Percentiles rank a stretch among this genome's conserved stretches.
Conservation (phyloP, 768 basidiomycete genomes). For the Leccinellum luteum region DNA sequence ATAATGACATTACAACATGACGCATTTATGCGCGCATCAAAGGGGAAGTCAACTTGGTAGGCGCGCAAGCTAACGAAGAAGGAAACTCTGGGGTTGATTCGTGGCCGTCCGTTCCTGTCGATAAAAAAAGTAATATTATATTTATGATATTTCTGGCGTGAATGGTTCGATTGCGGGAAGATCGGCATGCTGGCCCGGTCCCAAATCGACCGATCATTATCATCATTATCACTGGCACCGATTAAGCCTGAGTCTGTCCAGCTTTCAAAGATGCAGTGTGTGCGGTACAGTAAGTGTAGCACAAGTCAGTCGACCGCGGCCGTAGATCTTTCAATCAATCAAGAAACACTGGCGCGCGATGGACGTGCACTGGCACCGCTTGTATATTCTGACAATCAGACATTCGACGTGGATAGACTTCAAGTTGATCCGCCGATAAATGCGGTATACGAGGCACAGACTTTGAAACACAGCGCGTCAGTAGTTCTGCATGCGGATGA, state of each 20-base stretch:
- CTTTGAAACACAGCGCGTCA: background rate
- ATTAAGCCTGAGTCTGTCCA: background rate
- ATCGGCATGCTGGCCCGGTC: background rate
- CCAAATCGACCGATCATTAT: background rate
- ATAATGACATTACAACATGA: background rate
- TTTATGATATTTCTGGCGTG: too few relatives aligned
- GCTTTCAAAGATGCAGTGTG: background rate
- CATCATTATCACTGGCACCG: background rate
- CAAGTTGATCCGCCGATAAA: background rate
- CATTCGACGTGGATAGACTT: background rate
- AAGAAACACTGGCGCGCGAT: background rate
- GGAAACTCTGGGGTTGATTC: background rate
- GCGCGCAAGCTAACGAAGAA: background rate
- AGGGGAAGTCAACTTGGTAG: background rate
- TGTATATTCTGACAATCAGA: background rate
- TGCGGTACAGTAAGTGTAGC: background rate
- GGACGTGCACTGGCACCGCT: background rate
- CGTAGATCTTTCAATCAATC: background rate
- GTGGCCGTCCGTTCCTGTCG: background rate
- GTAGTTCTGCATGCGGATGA: background rate
- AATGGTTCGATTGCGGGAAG: background rate
- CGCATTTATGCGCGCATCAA: background rate
- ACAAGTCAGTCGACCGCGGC: background rate
- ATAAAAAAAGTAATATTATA: background rate
- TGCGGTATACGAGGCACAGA: background rate